phyloP scores from a whole-genome alignment of 768 basidiomycete species.

The Trametes cubensis region DNA sequence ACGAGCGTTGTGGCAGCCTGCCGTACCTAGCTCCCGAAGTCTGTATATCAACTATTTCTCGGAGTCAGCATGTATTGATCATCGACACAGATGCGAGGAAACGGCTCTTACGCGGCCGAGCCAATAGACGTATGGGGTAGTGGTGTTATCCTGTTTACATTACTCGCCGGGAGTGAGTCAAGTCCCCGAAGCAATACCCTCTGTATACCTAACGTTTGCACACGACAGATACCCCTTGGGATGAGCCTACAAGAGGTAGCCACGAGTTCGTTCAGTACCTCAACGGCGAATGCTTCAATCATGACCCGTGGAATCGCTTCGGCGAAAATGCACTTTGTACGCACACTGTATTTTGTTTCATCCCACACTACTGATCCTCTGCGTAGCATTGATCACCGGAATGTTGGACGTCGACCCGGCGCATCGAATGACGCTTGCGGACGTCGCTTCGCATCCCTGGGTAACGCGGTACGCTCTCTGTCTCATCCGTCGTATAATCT shows the following conservation, averaged over 20 bases:
- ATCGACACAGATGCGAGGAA: slow-evolving; percentile 57
- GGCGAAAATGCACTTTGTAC: slow-evolving; percentile 60
- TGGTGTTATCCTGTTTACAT: slow-evolving; percentile 91
- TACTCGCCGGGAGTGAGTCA: slow-evolving; percentile 84
- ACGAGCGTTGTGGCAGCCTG: slow-evolving; percentile 86
- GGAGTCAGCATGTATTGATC: background rate
- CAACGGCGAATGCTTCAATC: slow-evolving; percentile 69
- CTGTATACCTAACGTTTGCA: background rate
- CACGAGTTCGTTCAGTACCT: slow-evolving; percentile 81
- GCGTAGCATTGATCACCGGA: slow-evolving; percentile 70
- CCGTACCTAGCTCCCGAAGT: slow-evolving; percentile 97
- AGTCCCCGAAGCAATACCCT: slow-evolving; percentile 8
- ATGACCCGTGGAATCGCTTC: slow-evolving; percentile 81
- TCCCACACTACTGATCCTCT: slow-evolving; percentile 2
- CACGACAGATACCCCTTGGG: slow-evolving; percentile 91
- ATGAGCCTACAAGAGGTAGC: slow-evolving; percentile 80
- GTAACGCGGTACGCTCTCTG: slow-evolving; percentile 55
- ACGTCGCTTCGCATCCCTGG: slow-evolving; percentile 71
- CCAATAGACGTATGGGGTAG: slow-evolving; percentile 96
- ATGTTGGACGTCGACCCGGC: slow-evolving; percentile 74
- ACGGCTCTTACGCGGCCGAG: slow-evolving; percentile 79
- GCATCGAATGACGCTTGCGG: slow-evolving; percentile 64
- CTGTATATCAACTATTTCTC: slow-evolving; percentile 22
- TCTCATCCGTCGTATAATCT: background rate
- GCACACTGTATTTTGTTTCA: slow-evolving; percentile 28